These are phyloP conservation scores for Candida tallmaniae DNA, from an alignment of 805 yeast genomes.

Conservation along the genomic window DNA sequence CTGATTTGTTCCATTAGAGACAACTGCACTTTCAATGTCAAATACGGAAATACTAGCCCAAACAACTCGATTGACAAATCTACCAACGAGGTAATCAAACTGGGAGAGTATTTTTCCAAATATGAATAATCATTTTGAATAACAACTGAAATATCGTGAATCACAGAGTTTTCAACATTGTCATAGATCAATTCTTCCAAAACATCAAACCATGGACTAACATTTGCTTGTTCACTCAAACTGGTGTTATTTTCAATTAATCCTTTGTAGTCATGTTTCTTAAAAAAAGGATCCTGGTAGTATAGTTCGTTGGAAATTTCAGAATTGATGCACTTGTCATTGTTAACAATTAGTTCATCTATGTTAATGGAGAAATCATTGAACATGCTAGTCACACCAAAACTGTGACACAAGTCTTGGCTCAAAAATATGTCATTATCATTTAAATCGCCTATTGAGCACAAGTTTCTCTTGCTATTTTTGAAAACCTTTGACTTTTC, in stretches of 20 bases:
- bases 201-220: constrained; percentile 28
- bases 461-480: constrained; percentile 13
- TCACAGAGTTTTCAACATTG: constrained; percentile 23
- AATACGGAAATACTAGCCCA: constrained; percentile 61
- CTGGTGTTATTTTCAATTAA: constrained; percentile 3
- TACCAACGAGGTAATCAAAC: constrained; percentile 42
- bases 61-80: constrained; percentile 79
- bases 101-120: constrained; percentile 20
- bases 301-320: constrained; percentile 7
- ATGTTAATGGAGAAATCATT: constrained; percentile 20
- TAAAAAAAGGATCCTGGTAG: constrained; percentile 13
- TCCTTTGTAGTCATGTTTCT: constrained; percentile 23
- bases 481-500: constrained; percentile 17
- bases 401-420: constrained; percentile 46
- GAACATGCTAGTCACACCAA: constrained; percentile 53
- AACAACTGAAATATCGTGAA: constrained; percentile 28
- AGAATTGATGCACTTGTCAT: not conserved
- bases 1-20: constrained; percentile 82
- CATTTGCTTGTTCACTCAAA: constrained; percentile 17
- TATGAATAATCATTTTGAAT: constrained; percentile 23
- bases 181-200: constrained; percentile 23
- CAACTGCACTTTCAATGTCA: constrained; percentile 76
- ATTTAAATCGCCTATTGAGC: constrained; percentile 21
- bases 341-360: constrained; percentile 15
- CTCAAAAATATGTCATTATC: constrained; percentile 29